Conservation (phyloP, 1,284 basidiomycete species). For the Xerocomus nothofagi region DNA sequence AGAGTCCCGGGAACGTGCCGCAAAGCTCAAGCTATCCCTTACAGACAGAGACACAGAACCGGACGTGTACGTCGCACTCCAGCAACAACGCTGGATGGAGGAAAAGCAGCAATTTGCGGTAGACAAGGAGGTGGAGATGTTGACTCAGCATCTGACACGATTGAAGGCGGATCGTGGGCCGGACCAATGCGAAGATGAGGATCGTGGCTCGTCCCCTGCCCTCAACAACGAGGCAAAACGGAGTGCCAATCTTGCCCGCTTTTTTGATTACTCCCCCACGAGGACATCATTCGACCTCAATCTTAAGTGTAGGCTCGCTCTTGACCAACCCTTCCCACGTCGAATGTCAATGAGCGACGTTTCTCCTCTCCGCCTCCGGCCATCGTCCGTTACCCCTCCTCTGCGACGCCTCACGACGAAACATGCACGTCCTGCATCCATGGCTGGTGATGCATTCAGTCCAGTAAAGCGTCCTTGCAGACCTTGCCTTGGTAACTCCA, state of each 20-base stretch:
- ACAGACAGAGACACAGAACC: constrained; percentile 39
- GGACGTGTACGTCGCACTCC: constrained; percentile 36
- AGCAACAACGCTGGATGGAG: constrained; percentile 51
- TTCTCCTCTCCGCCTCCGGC: constrained; percentile 38
- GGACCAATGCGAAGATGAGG: constrained; percentile 17
- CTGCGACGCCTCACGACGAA: constrained; percentile 30
- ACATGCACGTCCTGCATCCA: constrained; percentile 32
- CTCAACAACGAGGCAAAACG: constrained; percentile 36
- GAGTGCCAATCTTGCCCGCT: constrained; percentile 39
- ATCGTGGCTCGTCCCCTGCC: constrained; percentile 26
- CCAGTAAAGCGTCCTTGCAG: constrained; percentile 33
- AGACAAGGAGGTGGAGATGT: constrained; percentile 36
- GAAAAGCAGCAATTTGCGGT: constrained; percentile 43
- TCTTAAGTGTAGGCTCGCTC: constrained; percentile 31
- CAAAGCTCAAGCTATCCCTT: constrained; percentile 42
- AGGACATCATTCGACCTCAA: constrained; percentile 34
- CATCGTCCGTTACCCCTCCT: constrained; percentile 27
- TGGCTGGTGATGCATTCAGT: constrained; percentile 28
- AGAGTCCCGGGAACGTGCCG: constrained; percentile 45
- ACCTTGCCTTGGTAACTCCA: constrained; percentile 20
- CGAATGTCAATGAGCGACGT: constrained; percentile 38
- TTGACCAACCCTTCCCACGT: constrained; percentile 34
- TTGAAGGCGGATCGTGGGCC: constrained; percentile 28
- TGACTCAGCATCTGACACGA: constrained; percentile 28
- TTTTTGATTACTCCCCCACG: constrained; percentile 39